A percentile compares a stretch with the other conserved stretches of the same genome.
phyloP scores from a whole-genome alignment of 169 alveolate genomes.

The Plasmodium gaboni region DNA sequence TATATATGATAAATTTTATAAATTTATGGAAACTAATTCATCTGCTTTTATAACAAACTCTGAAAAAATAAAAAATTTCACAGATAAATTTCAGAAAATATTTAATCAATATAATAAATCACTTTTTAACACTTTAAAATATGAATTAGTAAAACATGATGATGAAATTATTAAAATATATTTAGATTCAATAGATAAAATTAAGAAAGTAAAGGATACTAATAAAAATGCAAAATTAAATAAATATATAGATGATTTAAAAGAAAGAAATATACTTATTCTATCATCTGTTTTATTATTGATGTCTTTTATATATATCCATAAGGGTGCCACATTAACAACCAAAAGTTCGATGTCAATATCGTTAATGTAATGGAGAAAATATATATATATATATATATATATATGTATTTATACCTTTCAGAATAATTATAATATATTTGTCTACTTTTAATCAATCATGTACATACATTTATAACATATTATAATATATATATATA shows the following conservation, averaged over 20 bases:
- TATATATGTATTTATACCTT: not conserved
- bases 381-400: not conserved
- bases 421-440: not conserved
- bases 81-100: conserved; percentile 41
- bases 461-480: not conserved
- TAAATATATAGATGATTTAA: conserved; percentile 72
- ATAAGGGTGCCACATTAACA: conserved; percentile 75
- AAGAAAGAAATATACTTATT: conserved; percentile 66
- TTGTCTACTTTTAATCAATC: not conserved
- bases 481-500: not conserved
- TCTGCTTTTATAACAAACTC: conserved; percentile 54
- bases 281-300: conserved; percentile 41
- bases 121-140: conserved; percentile 34
- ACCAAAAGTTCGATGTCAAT: conserved; percentile 59
- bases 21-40: conserved; percentile 56
- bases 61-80: conserved; percentile 54
- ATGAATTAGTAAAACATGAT: conserved; percentile 71
- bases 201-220: conserved; percentile 17
- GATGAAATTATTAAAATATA: conserved; percentile 55
- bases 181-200: conserved; percentile 50
- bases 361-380: conserved; percentile 32
- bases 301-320: conserved; percentile 76
- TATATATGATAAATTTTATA: conserved; percentile 64
- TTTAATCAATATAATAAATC: conserved; percentile 48
- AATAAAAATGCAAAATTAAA: conserved; percentile 51